Conservation (phyloP, 768 basidiomycete genomes). For the Leucosporidium creatinivorum region DNA sequence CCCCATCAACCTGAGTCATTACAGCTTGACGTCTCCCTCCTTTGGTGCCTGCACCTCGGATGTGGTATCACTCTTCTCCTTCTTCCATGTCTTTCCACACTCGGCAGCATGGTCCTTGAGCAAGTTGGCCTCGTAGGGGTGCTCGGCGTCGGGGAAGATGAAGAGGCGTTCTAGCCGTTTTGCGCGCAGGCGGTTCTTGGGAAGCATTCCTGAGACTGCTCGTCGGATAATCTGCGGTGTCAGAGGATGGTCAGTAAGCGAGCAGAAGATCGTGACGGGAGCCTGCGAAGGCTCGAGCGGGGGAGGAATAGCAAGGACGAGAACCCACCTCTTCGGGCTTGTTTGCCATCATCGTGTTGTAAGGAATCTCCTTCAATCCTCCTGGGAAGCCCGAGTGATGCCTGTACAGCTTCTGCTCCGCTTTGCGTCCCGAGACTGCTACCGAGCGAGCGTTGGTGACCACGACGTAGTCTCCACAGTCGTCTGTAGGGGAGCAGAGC, state of each 20-base stretch:
- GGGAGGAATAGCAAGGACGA: neutral
- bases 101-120: constrained; percentile 57
- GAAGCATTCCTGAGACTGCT: constrained; percentile 96
- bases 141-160: constrained; percentile 66
- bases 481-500: constrained; percentile 51
- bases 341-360: constrained; percentile 69
- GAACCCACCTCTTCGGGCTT: constrained; percentile 73
- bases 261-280: neutral
- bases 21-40: too few species aligned
- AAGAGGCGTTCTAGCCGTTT: constrained; percentile 77
- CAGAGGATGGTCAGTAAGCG: neutral
- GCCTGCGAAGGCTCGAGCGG: too few species aligned
- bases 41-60: too few species aligned
- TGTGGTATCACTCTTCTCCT: neutral
- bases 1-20: too few species aligned
- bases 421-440: constrained; percentile 81
- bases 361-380: constrained; percentile 84
- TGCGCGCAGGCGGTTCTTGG: constrained; percentile 92
- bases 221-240: constrained; percentile 73
- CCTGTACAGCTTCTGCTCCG: constrained; percentile 74
- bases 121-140: constrained; percentile 67
- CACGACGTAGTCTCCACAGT: constrained; percentile 96
- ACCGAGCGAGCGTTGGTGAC: constrained; percentile 82
- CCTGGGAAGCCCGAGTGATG: constrained; percentile 90
- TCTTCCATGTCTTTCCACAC: constrained; percentile 24